Base-by-base conservation (phyloP, 768 basidiomycete species). In the Hygrocybe punicea region DNA sequence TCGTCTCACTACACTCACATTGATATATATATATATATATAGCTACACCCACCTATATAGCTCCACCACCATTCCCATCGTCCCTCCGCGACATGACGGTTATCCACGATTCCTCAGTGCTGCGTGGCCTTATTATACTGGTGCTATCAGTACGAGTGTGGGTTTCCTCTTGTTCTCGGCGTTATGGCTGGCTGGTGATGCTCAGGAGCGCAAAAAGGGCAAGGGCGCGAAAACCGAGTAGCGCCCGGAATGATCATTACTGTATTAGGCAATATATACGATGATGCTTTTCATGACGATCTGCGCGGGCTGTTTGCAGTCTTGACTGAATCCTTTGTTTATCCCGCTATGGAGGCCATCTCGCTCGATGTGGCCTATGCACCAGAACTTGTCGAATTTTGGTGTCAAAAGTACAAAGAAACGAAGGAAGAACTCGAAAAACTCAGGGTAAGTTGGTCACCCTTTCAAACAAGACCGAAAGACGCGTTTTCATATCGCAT, bases 31-130 rank as follows among this genome's bases (percentile, higher is more conserved):
- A 1, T 24, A 14, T 25, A 10, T 65, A 14, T 47, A 14, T 60
- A 95, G 93, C 35, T 84, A 83, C 75, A 81, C 89, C n/a, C 84
- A 82, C 69, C 76, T 99, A 34, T 78, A 84, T 55, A 82, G 85
- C 54, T 80, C 84, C 2, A 86, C 83, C 2, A 90, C 84, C 14
- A 89, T 94, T 1, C 83, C 94, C 16, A 85, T 99, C 42, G 92
- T 96, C 1, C 97, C 97, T 1, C 91, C 92, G 21, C 79, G 91
- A 46, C 97, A 98, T 73, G 93, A 99, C 71, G 89, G 88, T 47
- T 97, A 98, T 70, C 92, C 93, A 4, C 85, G 97, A 24, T 99
- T 97, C 83, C 81, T 99, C 64, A 87, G 85, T 46, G 93, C 93
- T 2, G 97, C 97, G 6, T 93, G 89, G 90, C 96, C 97, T 0